phyloP scores from a whole-genome alignment of 768 basidiomycete genomes.

The Clathrus columnatus region DNA sequence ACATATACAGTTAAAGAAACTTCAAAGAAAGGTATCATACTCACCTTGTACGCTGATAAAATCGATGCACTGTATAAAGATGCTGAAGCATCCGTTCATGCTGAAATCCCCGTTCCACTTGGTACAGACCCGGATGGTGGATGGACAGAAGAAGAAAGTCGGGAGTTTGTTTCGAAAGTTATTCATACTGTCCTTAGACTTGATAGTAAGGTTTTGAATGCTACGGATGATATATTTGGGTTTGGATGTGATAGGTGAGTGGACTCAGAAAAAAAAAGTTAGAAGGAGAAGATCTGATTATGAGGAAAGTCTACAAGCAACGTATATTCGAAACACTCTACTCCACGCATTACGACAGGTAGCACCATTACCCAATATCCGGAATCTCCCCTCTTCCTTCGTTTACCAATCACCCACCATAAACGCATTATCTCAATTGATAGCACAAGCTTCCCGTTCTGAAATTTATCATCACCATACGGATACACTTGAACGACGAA shows the following conservation, averaged over 20 bases:
- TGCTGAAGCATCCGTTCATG: conserved; percentile 24
- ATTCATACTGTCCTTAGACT: conserved; percentile 25
- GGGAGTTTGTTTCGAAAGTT: conserved; percentile 24
- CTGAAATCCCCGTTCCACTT: conserved; percentile 20
- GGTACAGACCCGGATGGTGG: conserved; percentile 17
- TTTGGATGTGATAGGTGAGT: neutral
- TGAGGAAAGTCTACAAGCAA: conserved; percentile 30
- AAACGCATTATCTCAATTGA: conserved; percentile 11
- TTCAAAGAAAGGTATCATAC: conserved; percentile 26
- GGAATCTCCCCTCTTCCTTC: conserved; percentile 23
- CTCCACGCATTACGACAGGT: conserved; percentile 17
- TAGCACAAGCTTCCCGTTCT: neutral
- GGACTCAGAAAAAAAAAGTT: too few relatives aligned
- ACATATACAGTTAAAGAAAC: conserved; percentile 34
- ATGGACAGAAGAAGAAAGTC: conserved; percentile 7
- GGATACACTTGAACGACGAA: neutral
- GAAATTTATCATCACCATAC: neutral
- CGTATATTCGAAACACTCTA: conserved; percentile 28
- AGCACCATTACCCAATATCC: conserved; percentile 14
- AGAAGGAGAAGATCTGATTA: too few relatives aligned
- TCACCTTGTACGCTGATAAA: conserved; percentile 31
- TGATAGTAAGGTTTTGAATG: conserved; percentile 12
- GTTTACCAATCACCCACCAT: conserved; percentile 31
- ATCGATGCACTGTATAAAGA: conserved; percentile 33
- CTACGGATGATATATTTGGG: conserved; percentile 11